Evolutionary conservation across 768 basidiomycete species (phyloP).

Genomic region (Lenzites betulinus): DNA sequence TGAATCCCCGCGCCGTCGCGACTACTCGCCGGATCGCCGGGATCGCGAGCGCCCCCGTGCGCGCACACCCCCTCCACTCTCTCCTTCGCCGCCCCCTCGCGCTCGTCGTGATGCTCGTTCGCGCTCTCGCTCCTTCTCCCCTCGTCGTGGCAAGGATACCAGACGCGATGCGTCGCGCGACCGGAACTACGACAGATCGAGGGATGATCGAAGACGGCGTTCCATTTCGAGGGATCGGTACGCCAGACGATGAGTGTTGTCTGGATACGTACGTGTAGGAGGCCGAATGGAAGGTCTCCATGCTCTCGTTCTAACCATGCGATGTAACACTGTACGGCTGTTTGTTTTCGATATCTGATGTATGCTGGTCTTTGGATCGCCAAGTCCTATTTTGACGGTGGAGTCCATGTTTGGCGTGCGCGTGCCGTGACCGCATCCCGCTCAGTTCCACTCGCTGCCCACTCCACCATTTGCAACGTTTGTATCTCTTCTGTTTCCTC

Average conservation of each 20-base stretch:
- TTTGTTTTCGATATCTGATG: not conserved
- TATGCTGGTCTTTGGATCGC: conserved; percentile 6
- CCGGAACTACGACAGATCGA: conserved; percentile 10
- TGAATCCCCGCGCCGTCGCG: conserved; percentile 18
- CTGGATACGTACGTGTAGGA: not conserved
- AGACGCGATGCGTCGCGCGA: conserved; percentile 21
- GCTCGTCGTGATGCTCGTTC: conserved; percentile 19
- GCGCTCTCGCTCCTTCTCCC: conserved; percentile 13
- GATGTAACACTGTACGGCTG: conserved; percentile 9
- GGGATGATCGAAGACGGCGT: conserved; percentile 18
- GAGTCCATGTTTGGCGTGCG: not conserved
- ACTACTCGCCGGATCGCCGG: conserved; percentile 6
- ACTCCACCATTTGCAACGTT: not conserved
- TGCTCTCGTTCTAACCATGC: not conserved
- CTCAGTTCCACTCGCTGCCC: not conserved
- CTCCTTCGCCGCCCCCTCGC: conserved; percentile 26
- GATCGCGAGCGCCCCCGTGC: conserved; percentile 19
- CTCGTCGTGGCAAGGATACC: conserved; percentile 13
- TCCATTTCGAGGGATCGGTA: conserved; percentile 24
- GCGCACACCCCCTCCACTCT: conserved; percentile 20
- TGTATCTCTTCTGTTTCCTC: too few relatives aligned
- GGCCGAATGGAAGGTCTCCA: conserved; percentile 21
- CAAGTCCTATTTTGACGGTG: not conserved
- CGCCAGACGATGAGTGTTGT: conserved; percentile 17
- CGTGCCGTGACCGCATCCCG: conserved; percentile 1